A percentile compares a stretch with the other conserved stretches of the same genome.
Evolutionary conservation across 352 stramenopile species (phyloP).

Genomic region (Pythium brachiatum): DNA sequence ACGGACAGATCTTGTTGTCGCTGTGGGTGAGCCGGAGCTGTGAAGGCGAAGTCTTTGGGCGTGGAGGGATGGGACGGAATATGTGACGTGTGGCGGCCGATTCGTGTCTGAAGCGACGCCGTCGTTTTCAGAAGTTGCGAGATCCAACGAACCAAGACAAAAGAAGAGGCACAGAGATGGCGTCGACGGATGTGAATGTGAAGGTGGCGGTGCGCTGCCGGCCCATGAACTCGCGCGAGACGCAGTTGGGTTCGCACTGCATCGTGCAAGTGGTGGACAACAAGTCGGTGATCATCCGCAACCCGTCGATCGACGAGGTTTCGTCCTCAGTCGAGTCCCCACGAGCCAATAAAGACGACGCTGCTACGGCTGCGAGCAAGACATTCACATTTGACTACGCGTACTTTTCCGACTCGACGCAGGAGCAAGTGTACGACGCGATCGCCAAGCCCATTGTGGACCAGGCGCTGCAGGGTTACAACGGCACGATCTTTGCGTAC

Average conservation of each 20-base stretch:
- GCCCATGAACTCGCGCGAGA: constrained; percentile 83
- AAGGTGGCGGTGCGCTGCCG: constrained; percentile 88
- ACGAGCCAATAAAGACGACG: constrained; percentile 4
- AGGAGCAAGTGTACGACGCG: constrained; percentile 60
- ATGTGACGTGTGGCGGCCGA: too few species aligned
- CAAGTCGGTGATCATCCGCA: constrained; percentile 55
- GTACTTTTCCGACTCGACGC: constrained; percentile 53
- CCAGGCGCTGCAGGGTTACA: constrained; percentile 75
- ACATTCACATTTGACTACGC: constrained; percentile 79
- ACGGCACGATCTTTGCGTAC: constrained; percentile 92
- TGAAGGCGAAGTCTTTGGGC: too few species aligned
- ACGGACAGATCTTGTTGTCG: too few species aligned
- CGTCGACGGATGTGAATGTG: constrained; percentile 81
- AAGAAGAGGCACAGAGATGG: neutral
- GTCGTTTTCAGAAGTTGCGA: too few species aligned
- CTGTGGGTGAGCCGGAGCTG: too few species aligned
- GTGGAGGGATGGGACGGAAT: too few species aligned
- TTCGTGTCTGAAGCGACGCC: too few species aligned
- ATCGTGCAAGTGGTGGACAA: constrained; percentile 62
- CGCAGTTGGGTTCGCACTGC: constrained; percentile 42
- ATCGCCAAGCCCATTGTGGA: constrained; percentile 64
- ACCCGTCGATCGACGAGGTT: constrained; percentile 15
- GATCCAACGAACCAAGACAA: too few species aligned
- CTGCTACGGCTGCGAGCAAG: constrained; percentile 10
- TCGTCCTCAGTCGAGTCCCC: constrained; percentile 6